phyloP scores from a whole-genome alignment of 352 stramenopile genomes.

The Pythium chondricola region DNA sequence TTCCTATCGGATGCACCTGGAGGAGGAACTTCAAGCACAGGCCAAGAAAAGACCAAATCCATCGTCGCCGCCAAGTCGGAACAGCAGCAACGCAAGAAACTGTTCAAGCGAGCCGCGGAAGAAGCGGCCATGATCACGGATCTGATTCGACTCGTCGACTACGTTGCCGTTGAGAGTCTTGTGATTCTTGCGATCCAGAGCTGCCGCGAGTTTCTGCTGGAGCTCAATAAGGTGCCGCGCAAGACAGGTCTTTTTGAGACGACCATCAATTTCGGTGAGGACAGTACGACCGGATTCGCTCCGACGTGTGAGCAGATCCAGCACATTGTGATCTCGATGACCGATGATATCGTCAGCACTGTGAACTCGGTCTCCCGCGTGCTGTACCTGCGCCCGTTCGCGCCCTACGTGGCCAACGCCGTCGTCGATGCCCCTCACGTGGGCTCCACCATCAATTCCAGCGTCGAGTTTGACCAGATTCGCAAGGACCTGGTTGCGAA shows the following conservation, averaged over 20 bases:
- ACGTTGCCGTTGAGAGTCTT: constrained; percentile 89
- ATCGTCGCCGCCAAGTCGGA: constrained; percentile 91
- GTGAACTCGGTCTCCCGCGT: constrained; percentile 87
- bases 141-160: constrained; percentile 92
- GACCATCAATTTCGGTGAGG: constrained; percentile 85
- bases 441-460: constrained; percentile 64
- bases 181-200: constrained; percentile 81
- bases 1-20: constrained; percentile 42
- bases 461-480: constrained; percentile 68
- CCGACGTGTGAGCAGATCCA: constrained; percentile 88
- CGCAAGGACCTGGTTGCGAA: constrained; percentile 76
- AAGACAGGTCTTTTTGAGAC: constrained; percentile 94
- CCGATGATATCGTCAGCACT: constrained; percentile 83
- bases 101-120: constrained; percentile 80
- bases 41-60: constrained; percentile 87
- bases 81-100: constrained; percentile 68
- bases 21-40: constrained; percentile 6
- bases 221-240: constrained; percentile 81
- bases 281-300: constrained; percentile 65
- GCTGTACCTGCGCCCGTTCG: constrained; percentile 85
- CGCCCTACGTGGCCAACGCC: constrained; percentile 57
- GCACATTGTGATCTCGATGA: constrained; percentile 84
- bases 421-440: constrained; percentile 73
- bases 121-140: constrained; percentile 88
- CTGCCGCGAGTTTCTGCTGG: constrained; percentile 79